Percentiles rank a stretch among this genome's conserved stretches.
Conservation (phyloP, 805 yeast species). For the Pichia ethanolica region DNA sequence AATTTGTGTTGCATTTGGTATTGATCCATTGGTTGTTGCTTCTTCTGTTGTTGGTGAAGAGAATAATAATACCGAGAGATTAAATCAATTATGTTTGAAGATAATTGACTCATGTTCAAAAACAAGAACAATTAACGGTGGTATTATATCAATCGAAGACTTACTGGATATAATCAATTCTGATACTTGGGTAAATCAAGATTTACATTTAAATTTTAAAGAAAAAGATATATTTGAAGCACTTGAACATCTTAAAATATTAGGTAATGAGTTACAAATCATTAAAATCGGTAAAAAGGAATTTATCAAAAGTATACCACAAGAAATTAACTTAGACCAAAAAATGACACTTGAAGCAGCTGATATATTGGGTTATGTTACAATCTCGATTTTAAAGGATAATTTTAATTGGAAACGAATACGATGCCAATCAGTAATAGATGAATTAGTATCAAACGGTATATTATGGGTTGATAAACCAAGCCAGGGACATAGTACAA, state of each 20-base stretch:
- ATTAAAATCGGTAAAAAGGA: constrained; percentile 48
- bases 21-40: constrained; percentile 61
- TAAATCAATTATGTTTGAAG: constrained; percentile 62
- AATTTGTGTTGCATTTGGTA: constrained; percentile 74
- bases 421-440: constrained; percentile 55
- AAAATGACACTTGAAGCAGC: constrained; percentile 66
- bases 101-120: constrained; percentile 69
- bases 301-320: constrained; percentile 58
- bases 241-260: constrained; percentile 40
- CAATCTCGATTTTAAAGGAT: constrained; percentile 54
- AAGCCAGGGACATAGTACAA: constrained; percentile 31
- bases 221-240: constrained; percentile 52
- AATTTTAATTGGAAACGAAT: constrained; percentile 69
- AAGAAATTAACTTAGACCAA: constrained; percentile 62
- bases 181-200: constrained; percentile 17
- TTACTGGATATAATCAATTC: constrained; percentile 30
- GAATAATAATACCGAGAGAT: constrained; percentile 42
- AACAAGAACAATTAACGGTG: constrained; percentile 73
- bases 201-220: constrained; percentile 25
- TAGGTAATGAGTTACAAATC: constrained; percentile 70
- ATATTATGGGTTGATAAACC: constrained; percentile 73
- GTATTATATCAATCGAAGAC: constrained; percentile 59
- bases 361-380: constrained; percentile 68
- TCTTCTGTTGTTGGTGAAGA: constrained; percentile 25
- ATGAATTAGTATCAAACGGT: constrained; percentile 77